Evolutionary conservation across 1,139 yeast species (phyloP).

Genomic region (Zygoascus sp.): DNA sequence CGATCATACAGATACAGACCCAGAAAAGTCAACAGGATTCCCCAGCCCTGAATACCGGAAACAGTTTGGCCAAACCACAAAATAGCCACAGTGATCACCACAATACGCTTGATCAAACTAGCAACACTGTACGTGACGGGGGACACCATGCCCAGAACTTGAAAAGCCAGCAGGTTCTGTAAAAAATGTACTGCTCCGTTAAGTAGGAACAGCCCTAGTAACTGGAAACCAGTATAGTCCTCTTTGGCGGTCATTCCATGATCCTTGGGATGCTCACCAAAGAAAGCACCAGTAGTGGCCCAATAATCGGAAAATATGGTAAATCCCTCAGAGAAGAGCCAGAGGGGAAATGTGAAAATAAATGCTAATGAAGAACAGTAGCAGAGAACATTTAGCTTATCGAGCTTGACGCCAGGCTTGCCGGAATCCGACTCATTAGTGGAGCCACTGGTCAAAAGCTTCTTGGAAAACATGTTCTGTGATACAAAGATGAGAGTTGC

Average conservation of each 20-base stretch:
- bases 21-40: constrained; percentile 65
- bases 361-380: constrained; percentile 85
- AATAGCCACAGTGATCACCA: constrained; percentile 76
- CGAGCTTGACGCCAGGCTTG: constrained; percentile 46
- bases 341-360: constrained; percentile 68
- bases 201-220: constrained; percentile 28
- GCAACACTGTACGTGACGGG: constrained; percentile 93
- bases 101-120: constrained; percentile 78
- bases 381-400: constrained; percentile 75
- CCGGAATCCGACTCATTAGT: neutral
- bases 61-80: constrained; percentile 62
- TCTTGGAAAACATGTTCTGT: constrained; percentile 88
- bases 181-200: constrained; percentile 78
- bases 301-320: constrained; percentile 22
- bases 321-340: constrained; percentile 59
- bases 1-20: constrained; percentile 62
- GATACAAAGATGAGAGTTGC: constrained; percentile 85
- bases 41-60: constrained; percentile 56
- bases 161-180: constrained; percentile 86
- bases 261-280: constrained; percentile 9
- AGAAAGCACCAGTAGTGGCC: constrained; percentile 16
- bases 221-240: constrained; percentile 14
- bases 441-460: constrained; percentile 56
- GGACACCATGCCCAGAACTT: constrained; percentile 74
- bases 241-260: constrained; percentile 11